phyloP scores from a whole-genome alignment of 495 filamentous ascomycete genomes.

The Astrothelium subdiscretum region DNA sequence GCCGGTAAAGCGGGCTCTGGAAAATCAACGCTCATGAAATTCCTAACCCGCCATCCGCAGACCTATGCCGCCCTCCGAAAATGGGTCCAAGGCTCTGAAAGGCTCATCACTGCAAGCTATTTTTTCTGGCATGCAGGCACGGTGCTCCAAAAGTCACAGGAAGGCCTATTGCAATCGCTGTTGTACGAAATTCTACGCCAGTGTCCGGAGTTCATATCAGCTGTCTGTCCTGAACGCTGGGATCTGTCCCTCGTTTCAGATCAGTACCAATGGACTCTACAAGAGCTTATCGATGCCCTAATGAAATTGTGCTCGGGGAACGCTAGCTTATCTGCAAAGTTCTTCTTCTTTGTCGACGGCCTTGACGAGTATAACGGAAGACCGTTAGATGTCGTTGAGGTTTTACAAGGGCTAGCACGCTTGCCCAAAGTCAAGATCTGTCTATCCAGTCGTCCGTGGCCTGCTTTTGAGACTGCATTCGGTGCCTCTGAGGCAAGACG shows the following conservation, averaged over 20 bases:
- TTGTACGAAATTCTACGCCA: constrained; percentile 30
- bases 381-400: not conserved
- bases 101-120: constrained; percentile 24
- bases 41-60: not conserved
- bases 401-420: not conserved
- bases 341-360: not conserved
- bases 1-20: constrained; percentile 5
- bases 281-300: not conserved
- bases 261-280: not conserved
- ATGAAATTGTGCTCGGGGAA: no score
- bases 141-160: constrained; percentile 29
- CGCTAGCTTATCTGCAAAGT: no score
- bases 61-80: not conserved
- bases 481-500: no score
- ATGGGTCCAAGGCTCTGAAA: not conserved
- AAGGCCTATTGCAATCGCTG: constrained; percentile 34
- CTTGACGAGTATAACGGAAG: not conserved
- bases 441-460: not conserved
- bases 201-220: constrained; percentile 9
- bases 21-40: constrained; percentile 8
- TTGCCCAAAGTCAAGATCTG: not conserved
- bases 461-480: no score
- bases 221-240: not conserved
- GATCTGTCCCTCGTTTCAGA: not conserved
- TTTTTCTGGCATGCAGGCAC: constrained; percentile 37